phyloP scores from a whole-genome alignment of 257 asterid genomes.

The Rehmannia glutinosa region DNA sequence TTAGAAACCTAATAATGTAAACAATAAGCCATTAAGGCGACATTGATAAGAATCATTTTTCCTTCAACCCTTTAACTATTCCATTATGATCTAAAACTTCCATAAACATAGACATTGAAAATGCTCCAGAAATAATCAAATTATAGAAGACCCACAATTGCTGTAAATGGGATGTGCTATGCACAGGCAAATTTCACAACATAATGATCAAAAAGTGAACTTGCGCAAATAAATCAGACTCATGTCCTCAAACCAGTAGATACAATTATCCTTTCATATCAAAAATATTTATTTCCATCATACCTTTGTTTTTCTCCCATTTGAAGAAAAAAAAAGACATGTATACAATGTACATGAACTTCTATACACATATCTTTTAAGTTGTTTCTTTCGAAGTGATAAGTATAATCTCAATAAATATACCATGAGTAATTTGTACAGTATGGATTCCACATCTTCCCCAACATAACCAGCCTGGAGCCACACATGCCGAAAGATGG shows the following conservation, averaged over 20 bases:
- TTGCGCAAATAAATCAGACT: not conserved
- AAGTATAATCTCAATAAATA: slow-evolving; percentile 17
- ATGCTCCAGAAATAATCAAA: not conserved
- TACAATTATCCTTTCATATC: slow-evolving; percentile 1
- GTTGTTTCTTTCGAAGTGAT: not conserved
- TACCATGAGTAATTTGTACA: slow-evolving; percentile 80
- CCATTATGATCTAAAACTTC: not conserved
- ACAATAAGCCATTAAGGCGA: too few species aligned
- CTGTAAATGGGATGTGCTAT: not conserved
- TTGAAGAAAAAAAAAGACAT: not conserved
- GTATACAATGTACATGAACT: not conserved
- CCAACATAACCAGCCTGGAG: slow-evolving; percentile 95
- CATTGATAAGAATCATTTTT: not conserved
- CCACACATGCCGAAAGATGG: slow-evolving; percentile 1
- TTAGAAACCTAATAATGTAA: not conserved
- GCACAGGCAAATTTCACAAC: not conserved
- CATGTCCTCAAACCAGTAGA: not conserved
- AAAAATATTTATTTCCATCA: not conserved
- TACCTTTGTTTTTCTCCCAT: not conserved
- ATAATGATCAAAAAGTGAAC: too few species aligned
- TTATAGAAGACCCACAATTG: not conserved
- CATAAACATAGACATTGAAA: not conserved
- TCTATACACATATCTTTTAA: not conserved
- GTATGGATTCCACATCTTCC: slow-evolving; percentile 90
- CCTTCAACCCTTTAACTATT: not conserved